Evolutionary conservation across 1,139 yeast genomes (phyloP), one percentile per base, ranked within the genome.

Genomic region (Lodderomyces margitis): DNA sequence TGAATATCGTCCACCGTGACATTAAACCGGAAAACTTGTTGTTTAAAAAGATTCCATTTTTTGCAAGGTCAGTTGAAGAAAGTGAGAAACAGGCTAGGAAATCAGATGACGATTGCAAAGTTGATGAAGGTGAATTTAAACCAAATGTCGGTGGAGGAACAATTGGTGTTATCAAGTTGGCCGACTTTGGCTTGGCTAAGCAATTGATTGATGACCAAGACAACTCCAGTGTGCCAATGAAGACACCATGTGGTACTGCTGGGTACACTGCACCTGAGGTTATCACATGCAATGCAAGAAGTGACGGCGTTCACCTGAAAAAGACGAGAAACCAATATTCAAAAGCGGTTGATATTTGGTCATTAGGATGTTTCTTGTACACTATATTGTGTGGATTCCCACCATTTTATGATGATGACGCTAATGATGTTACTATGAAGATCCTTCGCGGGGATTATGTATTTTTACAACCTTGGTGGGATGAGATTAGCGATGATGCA

Each of bases 381-480:
- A 91, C 96, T 0, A 74, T 89, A 23, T 66, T 91, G 37, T 89
- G 97, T 67, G 98, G 98, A 4, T 91, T 91, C 64, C 98, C 98
- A 1, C 98, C 98, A 15, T 91, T 91, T 59, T 91, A 87, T 64
- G 96, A 91, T 60, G 96, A 89, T 52, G 80, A 83, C 54, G 83
- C 87, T 48, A 87, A 85, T 50, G 75, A 77, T n/a, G 66, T 91
- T 48, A 87, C 96, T 1, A 80, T 77, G 52, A 89, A 89, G 59
- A 95, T 91, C 34, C 81, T 94, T 10, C 73, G 73, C 41, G 97
- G 97, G 21, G 86, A 87, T 53, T 91, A 75, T 59, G 83, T 86
- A 12, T 91, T 89, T 59, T 68, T 91, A 45, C 70, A 80, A 44
- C 98, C 98, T 0, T 91, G 98, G 98, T 91, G 98, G 98, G 97